Evolutionary conservation across 192 early-diverging fungal genomes (phyloP).

Genomic region (Coemansia aciculifera): DNA sequence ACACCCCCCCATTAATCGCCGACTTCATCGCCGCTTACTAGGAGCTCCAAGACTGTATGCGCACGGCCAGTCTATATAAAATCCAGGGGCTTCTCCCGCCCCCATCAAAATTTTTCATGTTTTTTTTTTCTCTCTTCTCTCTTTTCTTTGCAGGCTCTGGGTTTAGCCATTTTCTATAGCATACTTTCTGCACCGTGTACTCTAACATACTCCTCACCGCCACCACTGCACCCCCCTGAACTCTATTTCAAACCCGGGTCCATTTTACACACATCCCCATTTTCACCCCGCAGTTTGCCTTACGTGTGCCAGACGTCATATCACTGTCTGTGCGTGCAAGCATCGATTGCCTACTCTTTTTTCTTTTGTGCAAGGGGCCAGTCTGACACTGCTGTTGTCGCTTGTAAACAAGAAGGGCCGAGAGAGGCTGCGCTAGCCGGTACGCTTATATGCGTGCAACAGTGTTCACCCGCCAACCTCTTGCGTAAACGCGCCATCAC

Average conservation of each 20-base stretch:
- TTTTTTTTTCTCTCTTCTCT: neutral
- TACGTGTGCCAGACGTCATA: conserved; percentile 4
- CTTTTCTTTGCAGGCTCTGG: neutral
- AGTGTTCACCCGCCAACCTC: neutral
- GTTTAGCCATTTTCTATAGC: neutral
- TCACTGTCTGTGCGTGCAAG: neutral
- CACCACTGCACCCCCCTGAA: neutral
- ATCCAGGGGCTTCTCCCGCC: neutral
- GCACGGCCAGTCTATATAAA: neutral
- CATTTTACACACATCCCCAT: neutral
- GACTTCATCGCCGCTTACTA: neutral
- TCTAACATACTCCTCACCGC: neutral
- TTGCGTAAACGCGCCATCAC: conserved; percentile 1
- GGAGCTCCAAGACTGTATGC: neutral
- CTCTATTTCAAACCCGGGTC: neutral
- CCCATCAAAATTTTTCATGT: neutral
- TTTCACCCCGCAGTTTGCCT: neutral
- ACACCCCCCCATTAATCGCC: neutral
- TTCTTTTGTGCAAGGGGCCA: neutral
- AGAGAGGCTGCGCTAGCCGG: neutral
- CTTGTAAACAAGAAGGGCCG: neutral
- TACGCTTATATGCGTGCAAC: neutral
- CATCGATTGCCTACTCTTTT: neutral
- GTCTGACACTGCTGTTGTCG: neutral
- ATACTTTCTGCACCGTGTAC: neutral